Conservation (phyloP, 495 filamentous ascomycete species). For the Articulospora tetracladia region DNA sequence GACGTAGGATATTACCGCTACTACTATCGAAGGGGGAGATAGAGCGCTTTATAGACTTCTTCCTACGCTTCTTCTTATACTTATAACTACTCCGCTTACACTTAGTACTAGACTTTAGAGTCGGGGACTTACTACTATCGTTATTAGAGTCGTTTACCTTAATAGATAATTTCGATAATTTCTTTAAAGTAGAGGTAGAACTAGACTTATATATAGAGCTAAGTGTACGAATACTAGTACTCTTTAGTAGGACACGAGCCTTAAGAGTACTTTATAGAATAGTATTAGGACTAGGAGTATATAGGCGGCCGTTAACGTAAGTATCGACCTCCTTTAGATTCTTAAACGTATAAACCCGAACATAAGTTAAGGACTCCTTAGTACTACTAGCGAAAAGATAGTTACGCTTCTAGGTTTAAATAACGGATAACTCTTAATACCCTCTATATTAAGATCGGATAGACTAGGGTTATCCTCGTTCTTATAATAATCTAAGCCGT, state of each 20-base stretch:
- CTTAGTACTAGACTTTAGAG: too few relatives aligned
- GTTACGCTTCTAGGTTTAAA: background rate
- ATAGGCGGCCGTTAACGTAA: background rate
- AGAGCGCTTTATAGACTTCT: too few relatives aligned
- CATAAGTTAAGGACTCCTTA: background rate
- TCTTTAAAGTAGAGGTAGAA: too few relatives aligned
- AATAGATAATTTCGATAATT: background rate
- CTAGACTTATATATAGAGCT: background rate
- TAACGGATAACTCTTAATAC: background rate
- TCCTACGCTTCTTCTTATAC: too few relatives aligned
- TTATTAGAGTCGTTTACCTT: background rate
- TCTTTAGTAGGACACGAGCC: too few relatives aligned
- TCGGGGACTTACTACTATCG: background rate
- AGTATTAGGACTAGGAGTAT: background rate
- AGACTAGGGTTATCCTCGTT: background rate
- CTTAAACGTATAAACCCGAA: background rate
- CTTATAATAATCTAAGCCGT: background rate
- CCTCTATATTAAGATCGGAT: background rate
- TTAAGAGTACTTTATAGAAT: background rate
- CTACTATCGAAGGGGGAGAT: too few relatives aligned
- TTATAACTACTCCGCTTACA: too few relatives aligned
- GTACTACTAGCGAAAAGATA: background rate
- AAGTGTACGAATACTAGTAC: background rate
- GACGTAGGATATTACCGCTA: too few relatives aligned
- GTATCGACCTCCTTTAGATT: background rate